Evolutionary conservation across 2,329 filamentous ascomycete species (phyloP).

Genomic region (Septoria linicola): DNA sequence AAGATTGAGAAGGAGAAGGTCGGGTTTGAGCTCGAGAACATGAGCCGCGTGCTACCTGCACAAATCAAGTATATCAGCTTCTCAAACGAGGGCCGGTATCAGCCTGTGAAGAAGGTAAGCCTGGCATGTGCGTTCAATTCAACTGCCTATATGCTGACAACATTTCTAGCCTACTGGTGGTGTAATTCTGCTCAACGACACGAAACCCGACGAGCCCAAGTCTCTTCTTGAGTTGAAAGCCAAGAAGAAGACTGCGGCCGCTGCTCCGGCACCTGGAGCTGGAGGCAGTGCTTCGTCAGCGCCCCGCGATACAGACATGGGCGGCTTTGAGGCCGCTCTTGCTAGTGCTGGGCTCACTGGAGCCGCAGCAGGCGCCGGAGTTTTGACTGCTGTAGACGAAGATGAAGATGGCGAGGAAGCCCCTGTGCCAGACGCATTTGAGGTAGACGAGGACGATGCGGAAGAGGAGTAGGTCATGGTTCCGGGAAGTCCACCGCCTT

Average conservation of each 20-base stretch:
- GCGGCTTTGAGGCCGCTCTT: slow-evolving; percentile 27
- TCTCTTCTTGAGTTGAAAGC: slow-evolving; percentile 86
- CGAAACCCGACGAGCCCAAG: slow-evolving; percentile 73
- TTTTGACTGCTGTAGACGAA: slow-evolving; percentile 85
- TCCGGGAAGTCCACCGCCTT: not conserved
- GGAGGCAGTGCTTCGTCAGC: slow-evolving; percentile 20
- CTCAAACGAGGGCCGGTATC: slow-evolving; percentile 76
- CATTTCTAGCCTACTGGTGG: slow-evolving; percentile 76
- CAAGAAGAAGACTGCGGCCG: slow-evolving; percentile 65
- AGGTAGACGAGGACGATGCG: slow-evolving; percentile 68
- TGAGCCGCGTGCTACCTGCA: slow-evolving; percentile 87
- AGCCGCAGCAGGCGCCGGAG: slow-evolving; percentile 60
- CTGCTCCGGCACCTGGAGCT: slow-evolving; percentile 42
- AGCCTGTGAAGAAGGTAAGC: slow-evolving; percentile 83
- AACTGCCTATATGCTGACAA: slow-evolving; percentile 42
- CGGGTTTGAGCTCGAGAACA: slow-evolving; percentile 93
- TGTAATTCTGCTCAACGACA: slow-evolving; percentile 86
- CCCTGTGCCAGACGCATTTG: slow-evolving; percentile 67
- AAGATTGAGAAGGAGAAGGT: slow-evolving; percentile 94
- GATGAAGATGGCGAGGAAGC: slow-evolving; percentile 74
- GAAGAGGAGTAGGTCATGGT: slow-evolving; percentile 34
- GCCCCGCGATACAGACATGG: slow-evolving; percentile 37
- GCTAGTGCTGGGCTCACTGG: slow-evolving; percentile 25
- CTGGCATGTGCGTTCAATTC: not conserved
- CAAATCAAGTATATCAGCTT: slow-evolving; percentile 97